These are phyloP conservation scores for Kwoniella botswanensis DNA, from an alignment of 768 basidiomycete species.

Conservation along the genomic window DNA sequence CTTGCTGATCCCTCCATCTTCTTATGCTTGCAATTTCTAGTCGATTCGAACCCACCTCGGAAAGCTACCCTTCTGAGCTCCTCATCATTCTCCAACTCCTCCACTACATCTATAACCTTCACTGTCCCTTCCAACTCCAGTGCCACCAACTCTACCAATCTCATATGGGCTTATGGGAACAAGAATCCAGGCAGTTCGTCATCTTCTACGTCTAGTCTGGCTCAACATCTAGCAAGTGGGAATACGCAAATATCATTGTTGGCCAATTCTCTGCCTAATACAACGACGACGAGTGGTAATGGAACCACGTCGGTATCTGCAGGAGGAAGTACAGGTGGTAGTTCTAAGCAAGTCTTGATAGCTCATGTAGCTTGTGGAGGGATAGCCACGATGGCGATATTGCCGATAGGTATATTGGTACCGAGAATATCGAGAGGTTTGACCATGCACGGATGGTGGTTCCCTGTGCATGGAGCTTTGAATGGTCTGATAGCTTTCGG, in stretches of 20 bases:
- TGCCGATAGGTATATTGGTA: constrained; percentile 65
- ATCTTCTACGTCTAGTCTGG: constrained; percentile 37
- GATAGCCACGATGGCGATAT: constrained; percentile 64
- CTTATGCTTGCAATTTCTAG: constrained; percentile 28
- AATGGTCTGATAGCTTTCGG: constrained; percentile 61
- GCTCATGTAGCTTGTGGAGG: constrained; percentile 65
- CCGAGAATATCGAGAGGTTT: constrained; percentile 65
- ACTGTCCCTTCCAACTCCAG: constrained; percentile 42
- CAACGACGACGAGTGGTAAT: constrained; percentile 8
- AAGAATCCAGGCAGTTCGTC: constrained; percentile 63
- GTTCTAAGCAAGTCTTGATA: constrained; percentile 58
- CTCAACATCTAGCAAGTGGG: constrained; percentile 24
- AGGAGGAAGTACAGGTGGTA: too few species aligned
- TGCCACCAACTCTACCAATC: constrained; percentile 53
- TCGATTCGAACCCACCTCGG: constrained; percentile 61
- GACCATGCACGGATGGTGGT: constrained; percentile 62
- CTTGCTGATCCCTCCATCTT: neutral
- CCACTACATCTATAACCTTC: constrained; percentile 41
- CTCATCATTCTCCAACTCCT: constrained; percentile 41
- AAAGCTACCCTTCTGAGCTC: constrained; percentile 65
- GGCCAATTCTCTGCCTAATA: neutral
- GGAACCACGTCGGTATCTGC: too few species aligned
- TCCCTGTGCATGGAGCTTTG: constrained; percentile 64
- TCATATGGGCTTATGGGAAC: constrained; percentile 70
- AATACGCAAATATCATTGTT: constrained; percentile 16